These are phyloP conservation scores for Curvularia eragrostidis DNA, from an alignment of 2,329 filamentous ascomycete genomes.

Conservation along the genomic window DNA sequence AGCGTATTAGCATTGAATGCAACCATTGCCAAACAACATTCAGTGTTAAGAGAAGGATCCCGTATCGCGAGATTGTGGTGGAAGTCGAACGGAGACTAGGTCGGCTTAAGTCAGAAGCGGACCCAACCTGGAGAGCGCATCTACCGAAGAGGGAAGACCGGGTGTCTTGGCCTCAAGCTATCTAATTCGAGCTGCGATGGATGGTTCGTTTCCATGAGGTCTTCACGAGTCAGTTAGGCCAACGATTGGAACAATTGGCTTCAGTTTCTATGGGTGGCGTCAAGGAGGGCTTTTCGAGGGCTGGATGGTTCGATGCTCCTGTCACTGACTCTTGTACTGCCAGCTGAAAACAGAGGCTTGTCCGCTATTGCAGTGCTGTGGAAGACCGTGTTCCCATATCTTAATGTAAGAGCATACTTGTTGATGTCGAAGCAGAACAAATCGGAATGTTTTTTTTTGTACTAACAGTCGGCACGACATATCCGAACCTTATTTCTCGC, in stretches of 20 bases:
- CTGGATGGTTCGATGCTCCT: neutral
- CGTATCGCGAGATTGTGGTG: neutral
- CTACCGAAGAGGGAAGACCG: neutral
- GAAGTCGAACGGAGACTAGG: conserved; percentile 5
- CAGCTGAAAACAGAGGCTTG: neutral
- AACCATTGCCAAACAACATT: conserved; percentile 1
- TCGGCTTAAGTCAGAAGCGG: neutral
- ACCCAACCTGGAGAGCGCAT: conserved; percentile 7
- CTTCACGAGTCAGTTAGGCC: neutral
- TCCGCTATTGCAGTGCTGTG: neutral
- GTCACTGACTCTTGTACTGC: neutral
- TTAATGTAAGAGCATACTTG: neutral
- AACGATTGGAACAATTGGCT: neutral
- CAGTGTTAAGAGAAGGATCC: neutral
- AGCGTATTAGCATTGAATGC: neutral
- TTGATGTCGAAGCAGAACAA: neutral
- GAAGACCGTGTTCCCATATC: neutral
- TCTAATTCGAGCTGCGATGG: neutral
- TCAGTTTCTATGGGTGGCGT: neutral
- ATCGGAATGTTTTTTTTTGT: no score
- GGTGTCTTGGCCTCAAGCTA: neutral
- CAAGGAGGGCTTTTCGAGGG: neutral
- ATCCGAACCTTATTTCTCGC: neutral
- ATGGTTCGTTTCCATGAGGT: neutral
- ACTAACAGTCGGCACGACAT: neutral